A percentile compares a stretch with the other conserved stretches of the same genome.
Conservation (phyloP, 2,329 filamentous ascomycete genomes). For the Aurifilum marmelostoma region DNA sequence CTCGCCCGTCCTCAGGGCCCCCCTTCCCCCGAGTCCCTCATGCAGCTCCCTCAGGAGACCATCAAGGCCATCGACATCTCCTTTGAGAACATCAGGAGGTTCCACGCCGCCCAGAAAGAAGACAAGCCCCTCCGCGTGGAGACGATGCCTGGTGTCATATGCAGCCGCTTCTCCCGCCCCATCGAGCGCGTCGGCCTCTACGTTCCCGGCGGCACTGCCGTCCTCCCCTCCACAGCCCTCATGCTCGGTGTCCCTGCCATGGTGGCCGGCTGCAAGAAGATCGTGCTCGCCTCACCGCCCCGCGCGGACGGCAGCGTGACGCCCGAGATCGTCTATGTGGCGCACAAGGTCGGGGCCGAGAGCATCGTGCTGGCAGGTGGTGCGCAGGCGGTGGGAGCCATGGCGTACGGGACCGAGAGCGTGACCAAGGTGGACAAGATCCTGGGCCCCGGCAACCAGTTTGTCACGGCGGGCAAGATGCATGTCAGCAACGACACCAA, state of each 20-base stretch:
- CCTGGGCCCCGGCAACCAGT: slow-evolving; percentile 95
- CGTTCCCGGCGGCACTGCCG: slow-evolving; percentile 92
- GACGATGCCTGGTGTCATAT: slow-evolving; percentile 96
- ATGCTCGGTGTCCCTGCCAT: slow-evolving; percentile 98
- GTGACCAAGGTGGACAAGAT: slow-evolving; percentile 99
- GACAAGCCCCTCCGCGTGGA: slow-evolving; percentile 82
- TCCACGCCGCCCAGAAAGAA: slow-evolving; percentile 90
- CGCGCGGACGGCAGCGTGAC: slow-evolving; percentile 87
- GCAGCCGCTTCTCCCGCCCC: slow-evolving; percentile 87
- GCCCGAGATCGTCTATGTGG: slow-evolving; percentile 95
- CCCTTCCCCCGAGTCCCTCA: slow-evolving; percentile 81
- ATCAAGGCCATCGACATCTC: slow-evolving; percentile 91
- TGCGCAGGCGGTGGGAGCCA: slow-evolving; percentile 91
- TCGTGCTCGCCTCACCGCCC: slow-evolving; percentile 90
- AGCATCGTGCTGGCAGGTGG: slow-evolving; percentile 95
- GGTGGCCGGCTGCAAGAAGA: slow-evolving; percentile 95
- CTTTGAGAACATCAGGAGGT: slow-evolving; percentile 91
- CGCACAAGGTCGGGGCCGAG: slow-evolving; percentile 94
- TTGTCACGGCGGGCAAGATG: slow-evolving; percentile 99
- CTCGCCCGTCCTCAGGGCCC: slow-evolving; percentile 85
- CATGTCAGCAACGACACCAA: slow-evolving; percentile 96
- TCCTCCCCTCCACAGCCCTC: slow-evolving; percentile 93
- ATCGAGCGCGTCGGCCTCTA: slow-evolving; percentile 98
- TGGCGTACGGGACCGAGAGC: slow-evolving; percentile 96
- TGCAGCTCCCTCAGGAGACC: slow-evolving; percentile 83